Percentiles rank a stretch among this genome's conserved stretches.
Evolutionary conservation across 1,139 yeast genomes (phyloP).

Genomic region (Arxiozyma heterogenica): DNA sequence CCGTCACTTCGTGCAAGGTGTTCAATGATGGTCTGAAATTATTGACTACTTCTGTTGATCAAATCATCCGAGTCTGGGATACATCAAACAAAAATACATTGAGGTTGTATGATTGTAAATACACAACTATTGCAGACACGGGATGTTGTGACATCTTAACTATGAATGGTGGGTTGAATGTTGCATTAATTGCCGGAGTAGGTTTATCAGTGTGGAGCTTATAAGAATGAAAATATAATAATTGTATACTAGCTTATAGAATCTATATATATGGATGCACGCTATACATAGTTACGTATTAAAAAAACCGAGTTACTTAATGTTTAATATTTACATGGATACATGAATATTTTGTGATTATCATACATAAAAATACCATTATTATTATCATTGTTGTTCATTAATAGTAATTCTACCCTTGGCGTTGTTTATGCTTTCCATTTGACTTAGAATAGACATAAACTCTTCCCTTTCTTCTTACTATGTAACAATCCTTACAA

Average conservation of each 20-base stretch:
- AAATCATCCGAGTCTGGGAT: conserved; percentile 60
- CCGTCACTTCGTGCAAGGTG: conserved; percentile 58
- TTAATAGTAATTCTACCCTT: conserved; percentile 44
- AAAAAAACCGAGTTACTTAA: neutral
- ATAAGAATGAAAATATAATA: neutral
- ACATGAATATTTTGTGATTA: neutral
- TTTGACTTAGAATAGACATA: conserved; percentile 88
- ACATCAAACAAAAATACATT: conserved; percentile 27
- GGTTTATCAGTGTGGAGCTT: conserved; percentile 41
- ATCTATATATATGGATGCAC: conserved; percentile 3
- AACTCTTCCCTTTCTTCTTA: conserved; percentile 88
- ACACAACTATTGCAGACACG: conserved; percentile 85
- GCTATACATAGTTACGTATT: conserved; percentile 6
- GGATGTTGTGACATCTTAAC: conserved; percentile 50
- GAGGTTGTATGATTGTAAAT: conserved; percentile 36
- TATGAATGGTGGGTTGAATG: conserved; percentile 17
- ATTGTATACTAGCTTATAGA: neutral
- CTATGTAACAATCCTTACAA: conserved; percentile 84
- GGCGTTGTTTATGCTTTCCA: conserved; percentile 94
- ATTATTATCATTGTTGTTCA: conserved; percentile 13
- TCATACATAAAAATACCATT: neutral
- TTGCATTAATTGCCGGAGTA: conserved; percentile 51
- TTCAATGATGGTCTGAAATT: conserved; percentile 24
- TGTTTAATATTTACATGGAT: neutral
- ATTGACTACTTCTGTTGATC: conserved; percentile 56